A percentile compares a stretch with the other conserved stretches of the same genome.
These are phyloP conservation scores for Penicillium canariense DNA, from an alignment of 495 filamentous ascomycete genomes.

Conservation along the genomic window DNA sequence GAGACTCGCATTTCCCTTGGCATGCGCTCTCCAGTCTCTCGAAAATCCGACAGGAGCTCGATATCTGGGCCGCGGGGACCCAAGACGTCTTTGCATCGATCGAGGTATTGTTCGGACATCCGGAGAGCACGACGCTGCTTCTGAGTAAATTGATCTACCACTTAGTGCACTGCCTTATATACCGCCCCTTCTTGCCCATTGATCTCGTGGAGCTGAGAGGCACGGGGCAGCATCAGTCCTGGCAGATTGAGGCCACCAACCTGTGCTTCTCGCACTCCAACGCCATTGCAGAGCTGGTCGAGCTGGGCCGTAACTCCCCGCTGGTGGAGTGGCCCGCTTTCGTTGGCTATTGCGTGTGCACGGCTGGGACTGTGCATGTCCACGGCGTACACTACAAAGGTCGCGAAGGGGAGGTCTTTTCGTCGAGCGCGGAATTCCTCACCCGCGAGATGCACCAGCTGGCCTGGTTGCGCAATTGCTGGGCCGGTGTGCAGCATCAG, in stretches of 20 bases:
- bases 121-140: conserved; percentile 72
- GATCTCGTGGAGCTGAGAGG: conserved; percentile 75
- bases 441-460: conserved; percentile 76
- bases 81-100: conserved; percentile 75
- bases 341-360: conserved; percentile 77
- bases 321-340: conserved; percentile 80
- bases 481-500: conserved; percentile 77
- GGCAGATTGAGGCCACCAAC: conserved; percentile 86
- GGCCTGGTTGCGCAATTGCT: conserved; percentile 65
- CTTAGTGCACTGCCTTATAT: conserved; percentile 78
- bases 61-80: conserved; percentile 79
- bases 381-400: conserved; percentile 78
- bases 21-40: conserved; percentile 79
- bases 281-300: conserved; percentile 78
- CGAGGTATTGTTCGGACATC: conserved; percentile 69
- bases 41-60: conserved; percentile 79
- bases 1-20: conserved; percentile 87
- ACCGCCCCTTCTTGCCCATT: conserved; percentile 80
- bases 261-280: conserved; percentile 85
- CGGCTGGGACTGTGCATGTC: conserved; percentile 80
- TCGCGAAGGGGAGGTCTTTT: conserved; percentile 61
- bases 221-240: conserved; percentile 79
- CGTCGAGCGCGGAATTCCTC: conserved; percentile 66
- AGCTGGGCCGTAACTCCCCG: conserved; percentile 62
- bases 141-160: conserved; percentile 84